Base-by-base conservation (phyloP, 768 basidiomycete species). In the Boletus sensibilis region DNA sequence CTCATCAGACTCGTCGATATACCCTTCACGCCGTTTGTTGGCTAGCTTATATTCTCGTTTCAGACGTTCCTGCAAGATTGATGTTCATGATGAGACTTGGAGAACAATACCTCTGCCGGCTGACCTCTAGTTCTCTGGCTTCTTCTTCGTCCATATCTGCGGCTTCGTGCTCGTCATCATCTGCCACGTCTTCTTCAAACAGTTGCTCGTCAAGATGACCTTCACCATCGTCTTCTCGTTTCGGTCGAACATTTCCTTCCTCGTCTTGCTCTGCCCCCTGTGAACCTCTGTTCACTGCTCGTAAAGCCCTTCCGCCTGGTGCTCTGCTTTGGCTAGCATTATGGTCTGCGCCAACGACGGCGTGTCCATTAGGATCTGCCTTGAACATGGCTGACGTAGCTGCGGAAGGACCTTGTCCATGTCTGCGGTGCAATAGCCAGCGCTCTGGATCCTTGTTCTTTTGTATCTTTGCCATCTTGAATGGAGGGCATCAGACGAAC, bases 181-280 rank as follows among this genome's bases (percentile, higher is more conserved):
- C 92, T 3, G 89, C 88, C 64, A 92, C 88, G 18, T 90, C 87
- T 64, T 88, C 90, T 64, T 94, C 91, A 61, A 83, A 94, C 8
- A 86, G 78, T 52, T 90, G 80, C 68, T 94, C 92, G 65, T 94
- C 92, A 57, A 89, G 65, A 64, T 90, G 90, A 7, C 90, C 91
- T 60, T 94, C 92, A 20, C 77, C 86, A 16, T 87, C 89, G 61
- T 80, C 76, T 64, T 88, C 87, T 58, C 76, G 80, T 67, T 82
- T 80, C 42, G 79, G 77, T 50, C 76, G 77, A 25, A 76, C 77
- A 3, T 69, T 78, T 44, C 84, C 86, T 1, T 88, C 87, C 11
- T 82, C 84, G 48, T 88, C 90, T 49, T 86, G 88, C 13, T 84
- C 87, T 59, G 86, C 69, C 46, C 78, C 77, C 48, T 76, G 77